Percentiles rank a stretch among this genome's conserved stretches.
phyloP scores from a whole-genome alignment of 2,329 filamentous ascomycete species.

The Cercospora beticola region DNA sequence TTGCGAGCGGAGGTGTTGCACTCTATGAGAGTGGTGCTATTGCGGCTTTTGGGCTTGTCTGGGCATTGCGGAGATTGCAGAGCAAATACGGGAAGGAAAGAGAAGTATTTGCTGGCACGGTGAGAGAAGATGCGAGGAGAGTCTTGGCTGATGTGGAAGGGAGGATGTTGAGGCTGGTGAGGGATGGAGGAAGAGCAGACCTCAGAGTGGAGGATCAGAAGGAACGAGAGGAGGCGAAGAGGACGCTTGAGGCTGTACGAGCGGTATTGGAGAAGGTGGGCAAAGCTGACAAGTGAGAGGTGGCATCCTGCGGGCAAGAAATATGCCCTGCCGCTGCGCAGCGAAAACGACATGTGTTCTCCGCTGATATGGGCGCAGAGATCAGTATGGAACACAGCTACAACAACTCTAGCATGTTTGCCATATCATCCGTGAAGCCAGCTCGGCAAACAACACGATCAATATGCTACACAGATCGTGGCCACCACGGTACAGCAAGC shows the following conservation, averaged over 20 bases:
- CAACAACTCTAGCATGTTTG: neutral
- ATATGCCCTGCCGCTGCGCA: too few relatives aligned
- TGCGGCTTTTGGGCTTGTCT: conserved; percentile 59
- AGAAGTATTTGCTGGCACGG: conserved; percentile 51
- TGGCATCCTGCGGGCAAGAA: neutral
- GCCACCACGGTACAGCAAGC: neutral
- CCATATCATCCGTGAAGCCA: neutral
- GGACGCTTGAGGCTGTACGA: conserved; percentile 32
- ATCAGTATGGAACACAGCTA: neutral
- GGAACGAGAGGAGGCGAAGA: conserved; percentile 45
- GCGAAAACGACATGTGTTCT: too few relatives aligned
- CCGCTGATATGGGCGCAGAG: neutral
- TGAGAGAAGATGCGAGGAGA: conserved; percentile 58
- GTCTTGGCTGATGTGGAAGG: conserved; percentile 56
- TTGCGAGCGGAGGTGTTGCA: conserved; percentile 53
- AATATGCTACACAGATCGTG: neutral
- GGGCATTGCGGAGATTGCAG: conserved; percentile 58
- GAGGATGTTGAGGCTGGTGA: conserved; percentile 49
- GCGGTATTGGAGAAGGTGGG: neutral
- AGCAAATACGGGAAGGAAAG: conserved; percentile 58
- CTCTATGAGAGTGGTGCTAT: conserved; percentile 60
- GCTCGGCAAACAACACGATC: neutral
- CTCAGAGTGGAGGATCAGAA: conserved; percentile 39
- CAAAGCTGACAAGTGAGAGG: neutral
- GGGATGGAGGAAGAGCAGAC: conserved; percentile 43